These are phyloP conservation scores for Phaeomoniella chlamydospora DNA, from an alignment of 2,329 filamentous ascomycete species.

Conservation along the genomic window DNA sequence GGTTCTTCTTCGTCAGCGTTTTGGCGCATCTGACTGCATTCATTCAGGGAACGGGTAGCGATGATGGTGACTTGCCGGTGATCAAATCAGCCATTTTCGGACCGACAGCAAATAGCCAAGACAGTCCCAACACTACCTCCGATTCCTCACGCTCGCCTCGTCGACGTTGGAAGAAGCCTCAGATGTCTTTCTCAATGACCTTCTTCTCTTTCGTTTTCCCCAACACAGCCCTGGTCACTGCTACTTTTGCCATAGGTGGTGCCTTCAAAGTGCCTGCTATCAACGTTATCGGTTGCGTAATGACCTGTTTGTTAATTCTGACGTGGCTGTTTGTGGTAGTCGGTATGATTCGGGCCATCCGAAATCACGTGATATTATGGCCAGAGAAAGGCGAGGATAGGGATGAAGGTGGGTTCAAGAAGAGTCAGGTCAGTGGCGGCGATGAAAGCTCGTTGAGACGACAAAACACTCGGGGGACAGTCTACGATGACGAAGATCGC, in stretches of 20 bases:
- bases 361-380: constrained; percentile 57
- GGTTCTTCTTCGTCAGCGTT: constrained; percentile 73
- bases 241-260: constrained; percentile 56
- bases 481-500: too few relatives aligned
- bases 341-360: constrained; percentile 57
- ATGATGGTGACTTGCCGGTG: too few relatives aligned
- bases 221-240: constrained; percentile 59
- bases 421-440: too few relatives aligned
- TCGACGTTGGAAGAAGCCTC: not conserved
- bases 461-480: too few relatives aligned
- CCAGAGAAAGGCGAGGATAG: constrained; percentile 55
- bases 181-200: constrained; percentile 66
- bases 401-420: constrained; percentile 39
- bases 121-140: not conserved
- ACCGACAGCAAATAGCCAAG: too few relatives aligned
- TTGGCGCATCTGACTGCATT: constrained; percentile 58
- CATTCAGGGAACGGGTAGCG: constrained; percentile 33
- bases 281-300: constrained; percentile 50
- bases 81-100: too few relatives aligned
- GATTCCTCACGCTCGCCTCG: not conserved
- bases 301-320: constrained; percentile 50
- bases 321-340: constrained; percentile 55
- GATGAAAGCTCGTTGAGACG: too few relatives aligned
- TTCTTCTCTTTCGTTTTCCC: constrained; percentile 78
- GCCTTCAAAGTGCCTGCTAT: constrained; percentile 47